phyloP scores from a whole-genome alignment of 202 grass and related monocot species.

The Panicum hallii region DNA sequence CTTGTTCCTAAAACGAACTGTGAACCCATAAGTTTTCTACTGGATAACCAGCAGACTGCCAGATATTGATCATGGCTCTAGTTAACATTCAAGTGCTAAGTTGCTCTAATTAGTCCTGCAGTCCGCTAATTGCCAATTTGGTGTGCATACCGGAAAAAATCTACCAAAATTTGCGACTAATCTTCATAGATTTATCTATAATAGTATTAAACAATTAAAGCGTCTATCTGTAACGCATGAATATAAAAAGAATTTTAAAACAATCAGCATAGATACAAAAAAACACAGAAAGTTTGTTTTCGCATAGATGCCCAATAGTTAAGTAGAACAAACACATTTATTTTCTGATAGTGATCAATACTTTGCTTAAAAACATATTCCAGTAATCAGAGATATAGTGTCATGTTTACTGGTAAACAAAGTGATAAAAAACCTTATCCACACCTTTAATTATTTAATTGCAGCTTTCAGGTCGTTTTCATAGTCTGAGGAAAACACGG shows the following conservation, averaged over 20 bases:
- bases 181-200: background rate
- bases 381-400: background rate
- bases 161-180: background rate
- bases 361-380: background rate
- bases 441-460: background rate
- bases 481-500: background rate
- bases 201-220: background rate
- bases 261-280: background rate
- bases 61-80: background rate
- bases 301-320: background rate
- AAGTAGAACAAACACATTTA: background rate
- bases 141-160: background rate
- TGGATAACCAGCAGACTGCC: background rate
- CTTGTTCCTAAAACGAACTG: background rate
- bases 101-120: background rate
- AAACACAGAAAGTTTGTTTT: background rate
- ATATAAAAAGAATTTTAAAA: background rate
- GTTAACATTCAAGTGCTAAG: background rate
- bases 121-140: background rate
- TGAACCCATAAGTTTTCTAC: background rate
- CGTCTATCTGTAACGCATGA: background rate
- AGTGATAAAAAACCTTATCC: conserved; percentile 10
- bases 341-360: background rate
- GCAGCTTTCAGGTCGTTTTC: conserved; percentile 10
- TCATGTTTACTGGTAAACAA: background rate